phyloP scores from a whole-genome alignment of 1,284 basidiomycete species.

The Garcileccinum viscosum region DNA sequence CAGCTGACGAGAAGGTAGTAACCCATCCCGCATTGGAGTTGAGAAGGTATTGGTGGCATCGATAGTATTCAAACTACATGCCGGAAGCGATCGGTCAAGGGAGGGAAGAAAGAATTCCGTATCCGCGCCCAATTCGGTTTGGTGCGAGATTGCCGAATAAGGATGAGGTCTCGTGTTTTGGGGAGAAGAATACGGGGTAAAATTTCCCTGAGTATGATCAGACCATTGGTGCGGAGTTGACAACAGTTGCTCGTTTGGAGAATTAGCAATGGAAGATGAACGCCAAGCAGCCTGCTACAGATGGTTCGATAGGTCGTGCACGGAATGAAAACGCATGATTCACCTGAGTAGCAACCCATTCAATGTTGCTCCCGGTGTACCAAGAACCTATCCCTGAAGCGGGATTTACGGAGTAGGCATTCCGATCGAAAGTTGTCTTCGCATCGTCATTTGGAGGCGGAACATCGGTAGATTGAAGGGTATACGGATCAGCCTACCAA shows the following conservation, averaged over 20 bases:
- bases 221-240: too few species aligned
- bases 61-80: background rate
- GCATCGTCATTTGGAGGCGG: too few species aligned
- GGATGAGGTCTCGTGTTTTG: background rate
- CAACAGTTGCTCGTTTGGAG: background rate
- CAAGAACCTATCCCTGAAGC: background rate
- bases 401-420: background rate
- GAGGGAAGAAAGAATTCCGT: background rate
- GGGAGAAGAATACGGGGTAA: background rate
- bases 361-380: background rate
- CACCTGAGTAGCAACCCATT: conserved; percentile 3
- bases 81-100: background rate
- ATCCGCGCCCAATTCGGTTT: background rate
- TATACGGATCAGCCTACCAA: too few species aligned
- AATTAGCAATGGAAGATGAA: background rate
- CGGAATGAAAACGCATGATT: background rate
- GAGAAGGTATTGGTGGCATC: background rate
- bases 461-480: too few species aligned
- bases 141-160: background rate
- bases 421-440: too few species aligned
- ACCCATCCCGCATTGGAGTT: too few species aligned
- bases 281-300: background rate
- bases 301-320: background rate
- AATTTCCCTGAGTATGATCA: too few species aligned
- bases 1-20: background rate